Evolutionary conservation across 805 yeast species (phyloP), one percentile per base, ranked within the genome.

Genomic region (Metschnikowia hibisci): DNA sequence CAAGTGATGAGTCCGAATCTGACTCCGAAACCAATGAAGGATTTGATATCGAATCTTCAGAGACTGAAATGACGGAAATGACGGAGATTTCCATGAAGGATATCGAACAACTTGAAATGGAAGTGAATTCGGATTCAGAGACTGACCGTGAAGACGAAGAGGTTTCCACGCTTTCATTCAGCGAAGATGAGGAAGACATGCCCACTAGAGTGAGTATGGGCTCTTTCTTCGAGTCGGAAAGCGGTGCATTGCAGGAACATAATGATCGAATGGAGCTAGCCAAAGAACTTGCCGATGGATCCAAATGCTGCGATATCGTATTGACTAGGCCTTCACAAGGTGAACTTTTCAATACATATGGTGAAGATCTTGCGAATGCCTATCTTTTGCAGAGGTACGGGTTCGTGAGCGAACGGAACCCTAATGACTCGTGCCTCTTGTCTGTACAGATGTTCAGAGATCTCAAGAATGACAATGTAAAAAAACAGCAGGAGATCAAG

Each of bases 291-390:
- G 39, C 60, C 2, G 72, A 69, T 39, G 55, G 62, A 18, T 54
- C 69, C 23, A 64, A 78, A 45, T 82, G 89, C 50, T 87, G 95
- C 53, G 96, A 88, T 53, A 78, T 89, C 11, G 70, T 77, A 0
- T 55, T 82, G 2, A 39, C 54, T 1, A 57, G 63, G 27, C 78
- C 79, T 6, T 60, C 68, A 10, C 48, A 53, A 4, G 56, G 51
- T 44, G 96, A 91, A 56, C 56, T 91, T 11, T 86, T 81, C 68
- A 89, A 87, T 63, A 81, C 93, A 0, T 90, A 89, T 54, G 97
- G 96, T 0, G 64, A 68, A 45, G 83, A 81, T 22, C 68, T 83
- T 31, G 64, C 82, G 12, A 87, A 86, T 52, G 70, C 84, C 0
- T 73, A 77, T 29, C 64, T 90, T 32, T 60, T 89, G 11, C 78